Evolutionary conservation across 768 basidiomycete species (phyloP), one percentile per base, ranked within the genome.

Genomic region (Ephemerocybe angulata): DNA sequence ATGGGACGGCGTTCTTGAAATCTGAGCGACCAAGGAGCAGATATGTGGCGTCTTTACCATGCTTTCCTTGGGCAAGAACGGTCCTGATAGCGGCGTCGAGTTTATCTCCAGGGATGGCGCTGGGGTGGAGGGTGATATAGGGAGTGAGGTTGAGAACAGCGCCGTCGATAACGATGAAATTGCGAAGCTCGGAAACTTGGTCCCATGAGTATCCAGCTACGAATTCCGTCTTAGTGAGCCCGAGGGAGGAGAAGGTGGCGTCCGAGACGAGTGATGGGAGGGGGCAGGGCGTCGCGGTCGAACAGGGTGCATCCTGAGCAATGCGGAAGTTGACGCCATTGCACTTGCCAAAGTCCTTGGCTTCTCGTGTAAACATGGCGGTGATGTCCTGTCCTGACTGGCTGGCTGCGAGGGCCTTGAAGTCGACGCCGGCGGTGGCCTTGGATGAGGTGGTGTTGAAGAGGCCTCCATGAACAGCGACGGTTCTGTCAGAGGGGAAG

Each of bases 121-220:
- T 79, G 21, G 85, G 83, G 62, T 97, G 89, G 19, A 86, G 78
- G 22, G 72, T 68, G 52, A 97, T 76, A 75, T 99, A 99, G 5
- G 93, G 87, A 51, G 79, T 79, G 75, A 99, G 82, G 72, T 99
- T 97, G 67, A 98, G 84, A 43, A 99, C 97, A 35, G 86, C 83
- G 29, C 97, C 97, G 62, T 98, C 94, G 52, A 98, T 69, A 30
- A 98, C 95, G 62, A 98, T 72, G 73, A 88, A 95, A 63, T 87
- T 82, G 33, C 74, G 57, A 19, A 90, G 73, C n/a, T 61, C 65
- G 1, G 87, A 79, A 24, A 98, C 87, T 66, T 98, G 92, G 46
- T 80, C 76, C 97, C 97, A 99, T 50, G 86, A 84, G 66, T 96
- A 98, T 5, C 97, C 97, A 27, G 90, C 86, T 48, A 84, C 70